These are phyloP conservation scores for Marchantia polymorpha DNA, from an alignment of 225 moss, liverwort and hornwort genomes.

Conservation along the genomic window DNA sequence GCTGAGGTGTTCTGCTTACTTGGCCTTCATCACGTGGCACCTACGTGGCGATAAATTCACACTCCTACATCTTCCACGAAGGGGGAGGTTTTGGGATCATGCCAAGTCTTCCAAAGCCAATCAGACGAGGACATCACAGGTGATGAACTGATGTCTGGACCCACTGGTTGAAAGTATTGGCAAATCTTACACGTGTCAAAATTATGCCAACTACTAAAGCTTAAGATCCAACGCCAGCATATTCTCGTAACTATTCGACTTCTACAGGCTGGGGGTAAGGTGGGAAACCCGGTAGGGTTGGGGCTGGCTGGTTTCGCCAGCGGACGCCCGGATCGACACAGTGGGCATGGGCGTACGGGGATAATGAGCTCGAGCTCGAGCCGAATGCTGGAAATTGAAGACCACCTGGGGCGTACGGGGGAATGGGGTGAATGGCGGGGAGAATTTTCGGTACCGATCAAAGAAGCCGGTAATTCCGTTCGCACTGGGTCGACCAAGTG, in stretches of 20 bases:
- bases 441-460: no score
- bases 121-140: not conserved
- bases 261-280: not conserved
- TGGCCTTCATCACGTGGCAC: constrained; percentile 7
- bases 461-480: no score
- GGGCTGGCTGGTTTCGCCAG: not conserved
- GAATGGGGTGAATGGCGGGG: no score
- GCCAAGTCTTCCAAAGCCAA: constrained; percentile 3
- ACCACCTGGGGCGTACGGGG: not conserved
- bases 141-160: constrained; percentile 11
- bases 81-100: constrained; percentile 6
- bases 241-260: not conserved
- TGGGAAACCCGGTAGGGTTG: not conserved
- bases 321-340: no score
- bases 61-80: constrained; percentile 14
- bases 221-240: constrained; percentile 8
- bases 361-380: no score
- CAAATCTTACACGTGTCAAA: not conserved
- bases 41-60: not conserved
- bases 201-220: not conserved
- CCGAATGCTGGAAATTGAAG: not conserved
- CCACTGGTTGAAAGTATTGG: not conserved
- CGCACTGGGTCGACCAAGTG: no score
- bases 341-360: no score
- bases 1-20: constrained; percentile 15